Conservation (phyloP, 495 filamentous ascomycete genomes). For the Xylaria palmicola region DNA sequence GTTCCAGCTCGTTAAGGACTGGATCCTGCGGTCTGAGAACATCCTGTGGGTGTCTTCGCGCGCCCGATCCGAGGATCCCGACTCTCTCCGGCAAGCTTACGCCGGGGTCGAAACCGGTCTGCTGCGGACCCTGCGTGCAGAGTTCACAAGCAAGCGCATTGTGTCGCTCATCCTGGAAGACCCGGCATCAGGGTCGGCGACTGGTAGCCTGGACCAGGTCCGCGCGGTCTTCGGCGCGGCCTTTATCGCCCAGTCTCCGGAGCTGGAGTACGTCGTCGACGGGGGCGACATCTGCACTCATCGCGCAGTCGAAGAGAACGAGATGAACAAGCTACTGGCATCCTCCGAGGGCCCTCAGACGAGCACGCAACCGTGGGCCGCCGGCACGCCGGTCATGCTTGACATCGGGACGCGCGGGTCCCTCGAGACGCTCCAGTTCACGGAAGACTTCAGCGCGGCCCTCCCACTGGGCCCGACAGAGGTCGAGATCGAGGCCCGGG, state of each 20-base stretch:
- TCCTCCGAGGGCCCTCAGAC: too few species aligned
- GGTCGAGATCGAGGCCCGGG: background rate
- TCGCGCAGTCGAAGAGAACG: background rate
- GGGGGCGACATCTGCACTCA: background rate
- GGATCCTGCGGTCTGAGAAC: background rate
- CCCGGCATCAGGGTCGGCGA: background rate
- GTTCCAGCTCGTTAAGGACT: background rate
- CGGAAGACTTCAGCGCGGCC: background rate
- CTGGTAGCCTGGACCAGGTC: background rate
- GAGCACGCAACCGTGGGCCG: too few species aligned
- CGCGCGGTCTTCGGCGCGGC: background rate
- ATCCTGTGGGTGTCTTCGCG: background rate
- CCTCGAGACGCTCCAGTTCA: background rate
- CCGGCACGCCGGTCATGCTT: background rate
- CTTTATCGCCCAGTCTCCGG: background rate
- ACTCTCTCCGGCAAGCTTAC: background rate
- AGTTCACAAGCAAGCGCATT: background rate
- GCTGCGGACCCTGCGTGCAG: background rate
- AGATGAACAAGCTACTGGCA: too few species aligned
- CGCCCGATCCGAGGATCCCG: background rate
- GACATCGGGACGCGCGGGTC: background rate
- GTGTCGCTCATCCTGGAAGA: background rate
- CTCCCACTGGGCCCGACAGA: background rate
- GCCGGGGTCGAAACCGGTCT: background rate
- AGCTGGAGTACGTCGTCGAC: background rate